Evolutionary conservation across 495 filamentous ascomycete genomes (phyloP).

Genomic region (Podospora comata): DNA sequence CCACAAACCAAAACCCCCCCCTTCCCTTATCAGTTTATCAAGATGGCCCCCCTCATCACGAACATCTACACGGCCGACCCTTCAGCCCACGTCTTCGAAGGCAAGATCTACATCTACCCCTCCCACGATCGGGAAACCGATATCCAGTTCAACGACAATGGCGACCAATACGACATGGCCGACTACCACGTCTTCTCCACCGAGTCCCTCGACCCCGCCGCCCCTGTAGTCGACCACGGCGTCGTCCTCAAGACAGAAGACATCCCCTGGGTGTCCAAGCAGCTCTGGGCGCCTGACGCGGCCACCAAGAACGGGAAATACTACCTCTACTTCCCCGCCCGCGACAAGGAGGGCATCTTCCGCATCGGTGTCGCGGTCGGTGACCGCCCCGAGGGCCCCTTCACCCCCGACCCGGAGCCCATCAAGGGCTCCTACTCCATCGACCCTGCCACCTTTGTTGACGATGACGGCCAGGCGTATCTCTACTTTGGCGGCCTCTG

Average conservation of each 20-base stretch:
- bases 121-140: slow-evolving; percentile 62
- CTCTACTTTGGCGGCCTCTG: slow-evolving; percentile 66
- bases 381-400: slow-evolving; percentile 55
- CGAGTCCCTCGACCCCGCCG: slow-evolving; percentile 44
- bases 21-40: slow-evolving; percentile 1
- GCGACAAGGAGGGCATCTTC: slow-evolving; percentile 58
- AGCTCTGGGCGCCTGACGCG: slow-evolving; percentile 64
- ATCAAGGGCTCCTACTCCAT: slow-evolving; percentile 61
- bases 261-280: slow-evolving; percentile 61
- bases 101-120: slow-evolving; percentile 61
- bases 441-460: slow-evolving; percentile 62
- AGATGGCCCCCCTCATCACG: slow-evolving; percentile 54
- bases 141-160: slow-evolving; percentile 69
- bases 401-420: slow-evolving; percentile 53
- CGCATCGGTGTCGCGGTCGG: slow-evolving; percentile 60
- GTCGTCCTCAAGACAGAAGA: slow-evolving; percentile 51
- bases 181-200: slow-evolving; percentile 65
- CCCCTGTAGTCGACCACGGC: slow-evolving; percentile 57
- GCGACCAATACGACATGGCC: slow-evolving; percentile 78
- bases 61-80: slow-evolving; percentile 69
- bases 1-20: background rate
- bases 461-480: slow-evolving; percentile 59
- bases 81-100: slow-evolving; percentile 63
- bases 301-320: slow-evolving; percentile 58
- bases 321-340: slow-evolving; percentile 63